These are phyloP conservation scores for Casuarina equisetifolia DNA, from an alignment of 306 rosid species.

Conservation along the genomic window DNA sequence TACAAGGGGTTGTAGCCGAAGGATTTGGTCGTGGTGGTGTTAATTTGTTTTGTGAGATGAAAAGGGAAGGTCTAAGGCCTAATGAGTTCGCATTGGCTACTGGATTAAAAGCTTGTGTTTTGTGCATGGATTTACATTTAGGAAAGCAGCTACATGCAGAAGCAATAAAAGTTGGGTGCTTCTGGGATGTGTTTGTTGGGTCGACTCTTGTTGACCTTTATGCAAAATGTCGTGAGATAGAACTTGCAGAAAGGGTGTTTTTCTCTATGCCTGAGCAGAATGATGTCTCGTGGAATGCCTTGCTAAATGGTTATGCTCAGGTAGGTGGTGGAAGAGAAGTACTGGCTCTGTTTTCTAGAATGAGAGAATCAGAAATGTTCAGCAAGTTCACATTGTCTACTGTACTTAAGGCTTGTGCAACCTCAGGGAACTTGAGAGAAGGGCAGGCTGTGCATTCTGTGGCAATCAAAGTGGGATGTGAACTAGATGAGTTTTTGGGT, in stretches of 20 bases:
- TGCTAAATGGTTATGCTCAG: slow-evolving; percentile 37
- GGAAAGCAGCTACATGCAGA: slow-evolving; percentile 38
- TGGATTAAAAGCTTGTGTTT: slow-evolving; percentile 35
- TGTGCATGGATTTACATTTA: slow-evolving; percentile 31
- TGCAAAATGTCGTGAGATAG: slow-evolving; percentile 40
- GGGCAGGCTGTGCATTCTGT: slow-evolving; percentile 33
- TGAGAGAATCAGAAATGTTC: slow-evolving; percentile 32
- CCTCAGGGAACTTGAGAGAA: slow-evolving; percentile 33
- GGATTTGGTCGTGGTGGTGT: slow-evolving; percentile 29
- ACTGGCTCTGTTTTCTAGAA: slow-evolving; percentile 26
- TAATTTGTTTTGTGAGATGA: slow-evolving; percentile 37
- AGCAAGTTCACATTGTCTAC: slow-evolving; percentile 33
- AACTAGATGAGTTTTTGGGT: slow-evolving; percentile 34
- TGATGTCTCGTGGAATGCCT: slow-evolving; percentile 40
- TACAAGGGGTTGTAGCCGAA: slow-evolving; percentile 34
- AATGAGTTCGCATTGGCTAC: slow-evolving; percentile 35
- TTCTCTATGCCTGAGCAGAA: slow-evolving; percentile 35
- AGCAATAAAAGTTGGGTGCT: slow-evolving; percentile 24
- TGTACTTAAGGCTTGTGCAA: slow-evolving; percentile 40
- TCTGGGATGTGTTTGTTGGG: slow-evolving; percentile 34
- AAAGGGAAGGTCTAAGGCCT: slow-evolving; percentile 30
- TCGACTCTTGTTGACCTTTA: slow-evolving; percentile 40
- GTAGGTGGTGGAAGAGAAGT: slow-evolving; percentile 32
- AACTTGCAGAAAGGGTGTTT: slow-evolving; percentile 30
- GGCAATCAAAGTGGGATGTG: slow-evolving; percentile 39